Base-by-base conservation (phyloP, 169 alveolate species). In the Plasmodium fragile region DNA sequence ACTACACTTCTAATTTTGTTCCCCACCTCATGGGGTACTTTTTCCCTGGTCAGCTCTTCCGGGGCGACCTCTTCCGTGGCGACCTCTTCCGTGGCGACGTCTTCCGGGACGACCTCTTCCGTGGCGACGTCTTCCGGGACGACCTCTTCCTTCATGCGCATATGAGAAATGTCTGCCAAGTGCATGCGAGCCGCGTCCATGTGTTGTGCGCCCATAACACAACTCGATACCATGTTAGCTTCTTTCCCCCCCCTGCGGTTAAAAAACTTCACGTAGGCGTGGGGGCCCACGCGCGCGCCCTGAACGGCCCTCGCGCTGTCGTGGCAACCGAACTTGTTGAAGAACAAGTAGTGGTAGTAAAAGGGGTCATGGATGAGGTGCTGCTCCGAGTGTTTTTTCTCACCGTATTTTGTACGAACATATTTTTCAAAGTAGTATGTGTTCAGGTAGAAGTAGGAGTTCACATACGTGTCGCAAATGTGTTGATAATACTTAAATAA, bases 381-480 rank as follows among this genome's bases (percentile, higher is more conserved):
- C 45, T 18, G n/a, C 28, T 71, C 75, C 45, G 32, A 89, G 49
- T 72, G 30, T 13, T 41, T 39, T 1, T 7, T 55, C 7, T 70
- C 69, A 11, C 32, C 28, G 70, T 89, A 89, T 45, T 39, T 77
- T n/a, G 25, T 89, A 16, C 72, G 28, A 32, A 89, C 55, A 59
- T 89, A 89, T 13, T 78, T 89, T 22, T 89, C 90, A 49, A 89
- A 89, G 43, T 89, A 89, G 34, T 55, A 89, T 0, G 94, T 89
- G 7, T 89, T 89, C n/a, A 89, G 10, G 32, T 89, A 89, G 45
- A 89, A 89, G 70, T 89, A 89, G 16, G 90, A 28, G 43, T 78
- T 89, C 32, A 89, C 81, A 89, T 89, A 89, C 4, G 41, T 89
- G 45, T 89, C 72, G 41, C 94, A 89, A 36, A 89, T 59, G 71